These are phyloP conservation scores for Penicillium robsamsonii DNA, from an alignment of 495 filamentous ascomycete genomes.

Conservation along the genomic window DNA sequence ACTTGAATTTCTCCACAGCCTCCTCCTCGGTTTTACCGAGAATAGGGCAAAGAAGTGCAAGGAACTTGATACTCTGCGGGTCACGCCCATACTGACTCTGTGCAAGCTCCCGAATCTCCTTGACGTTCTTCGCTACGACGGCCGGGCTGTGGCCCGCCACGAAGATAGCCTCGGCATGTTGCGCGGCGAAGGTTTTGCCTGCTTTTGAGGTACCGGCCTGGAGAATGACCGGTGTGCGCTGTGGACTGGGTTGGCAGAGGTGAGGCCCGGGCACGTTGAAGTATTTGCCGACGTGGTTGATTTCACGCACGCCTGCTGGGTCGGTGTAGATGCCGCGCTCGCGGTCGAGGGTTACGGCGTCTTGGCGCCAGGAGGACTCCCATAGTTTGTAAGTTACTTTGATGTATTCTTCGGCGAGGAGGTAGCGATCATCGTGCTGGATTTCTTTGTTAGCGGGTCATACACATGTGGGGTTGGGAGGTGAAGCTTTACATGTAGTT, in stretches of 20 bases:
- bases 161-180: slow-evolving; percentile 57
- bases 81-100: slow-evolving; percentile 45
- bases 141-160: slow-evolving; percentile 49
- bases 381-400: slow-evolving; percentile 67
- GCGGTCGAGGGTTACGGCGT: slow-evolving; percentile 59
- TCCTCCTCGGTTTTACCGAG: slow-evolving; percentile 55
- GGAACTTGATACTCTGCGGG: slow-evolving; percentile 51
- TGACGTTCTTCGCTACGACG: slow-evolving; percentile 48
- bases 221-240: slow-evolving; percentile 63
- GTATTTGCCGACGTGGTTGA: slow-evolving; percentile 66
- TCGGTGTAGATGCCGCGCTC: slow-evolving; percentile 57
- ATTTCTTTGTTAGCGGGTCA: no score
- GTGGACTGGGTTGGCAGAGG: slow-evolving; percentile 61
- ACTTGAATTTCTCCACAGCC: slow-evolving; percentile 51
- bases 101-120: slow-evolving; percentile 50
- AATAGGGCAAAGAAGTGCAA: slow-evolving; percentile 51
- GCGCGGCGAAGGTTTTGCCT: slow-evolving; percentile 61
- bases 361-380: slow-evolving; percentile 66
- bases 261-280: slow-evolving; percentile 65
- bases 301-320: slow-evolving; percentile 56
- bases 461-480: neutral
- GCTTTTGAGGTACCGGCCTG: slow-evolving; percentile 65
- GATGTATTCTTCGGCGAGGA: slow-evolving; percentile 65
- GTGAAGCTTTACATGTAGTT: slow-evolving; percentile 37
- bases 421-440: slow-evolving; percentile 67